phyloP scores from a whole-genome alignment of 1,284 basidiomycete species.

The Agroathelia rolfsii region DNA sequence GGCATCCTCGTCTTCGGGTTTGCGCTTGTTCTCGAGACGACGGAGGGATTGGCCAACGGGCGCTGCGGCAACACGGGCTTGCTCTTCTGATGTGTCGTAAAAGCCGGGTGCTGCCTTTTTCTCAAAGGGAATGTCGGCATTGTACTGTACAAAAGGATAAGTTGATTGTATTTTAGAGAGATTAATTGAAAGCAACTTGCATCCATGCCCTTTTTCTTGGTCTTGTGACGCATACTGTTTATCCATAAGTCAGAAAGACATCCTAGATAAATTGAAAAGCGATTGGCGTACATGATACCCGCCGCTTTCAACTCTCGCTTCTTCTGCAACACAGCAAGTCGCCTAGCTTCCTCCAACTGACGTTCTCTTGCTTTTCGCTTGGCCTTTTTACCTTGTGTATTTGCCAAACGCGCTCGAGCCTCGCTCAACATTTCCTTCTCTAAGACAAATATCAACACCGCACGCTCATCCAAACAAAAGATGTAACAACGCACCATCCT shows the following conservation, averaged over 20 bases:
- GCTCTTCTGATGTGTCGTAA: constrained; percentile 94
- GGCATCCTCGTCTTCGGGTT: constrained; percentile 82
- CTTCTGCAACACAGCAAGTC: constrained; percentile 94
- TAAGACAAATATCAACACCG: constrained; percentile 20
- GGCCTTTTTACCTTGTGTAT: constrained; percentile 99
- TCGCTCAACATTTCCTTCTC: constrained; percentile 99
- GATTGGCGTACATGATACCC: constrained; percentile 75
- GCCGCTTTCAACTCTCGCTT: constrained; percentile 96
- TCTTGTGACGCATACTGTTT: constrained; percentile 71
- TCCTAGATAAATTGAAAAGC: constrained; percentile 3
- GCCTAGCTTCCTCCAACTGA: constrained; percentile 90
- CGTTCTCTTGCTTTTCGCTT: constrained; percentile 97
- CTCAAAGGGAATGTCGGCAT: constrained; percentile 97
- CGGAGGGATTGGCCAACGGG: constrained; percentile 89
- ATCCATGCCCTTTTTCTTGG: constrained; percentile 96
- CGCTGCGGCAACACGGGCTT: constrained; percentile 78
- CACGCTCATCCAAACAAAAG: not conserved
- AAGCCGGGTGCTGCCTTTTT: constrained; percentile 94
- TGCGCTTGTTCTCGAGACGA: constrained; percentile 85
- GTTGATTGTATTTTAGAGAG: constrained; percentile 6
- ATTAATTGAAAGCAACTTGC: constrained; percentile 33
- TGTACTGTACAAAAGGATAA: constrained; percentile 55
- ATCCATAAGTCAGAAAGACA: constrained; percentile 13
- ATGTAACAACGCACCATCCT: constrained; percentile 62
- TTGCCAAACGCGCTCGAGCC: constrained; percentile 93